Evolutionary conservation across 768 basidiomycete species (phyloP).

Genomic region (Tylopilus subfusipes): DNA sequence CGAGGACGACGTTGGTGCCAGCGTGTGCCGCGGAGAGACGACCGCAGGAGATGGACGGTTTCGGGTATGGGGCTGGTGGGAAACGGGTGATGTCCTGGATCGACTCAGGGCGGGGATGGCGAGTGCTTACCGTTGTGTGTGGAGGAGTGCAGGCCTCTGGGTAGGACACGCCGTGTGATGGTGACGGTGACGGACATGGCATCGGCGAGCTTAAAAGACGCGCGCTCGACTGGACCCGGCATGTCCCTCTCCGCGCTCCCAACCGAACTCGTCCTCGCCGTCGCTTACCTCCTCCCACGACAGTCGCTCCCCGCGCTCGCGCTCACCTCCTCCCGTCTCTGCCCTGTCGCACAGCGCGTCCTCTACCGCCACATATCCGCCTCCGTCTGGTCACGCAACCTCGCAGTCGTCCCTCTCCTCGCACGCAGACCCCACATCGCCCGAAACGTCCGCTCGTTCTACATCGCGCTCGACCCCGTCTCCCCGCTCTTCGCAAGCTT

Average conservation of each 20-base stretch:
- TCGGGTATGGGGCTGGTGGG: slow-evolving; percentile 53
- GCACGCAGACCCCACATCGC: slow-evolving; percentile 57
- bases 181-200: background rate
- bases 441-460: slow-evolving; percentile 56
- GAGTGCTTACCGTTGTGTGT: background rate
- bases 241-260: slow-evolving; percentile 49
- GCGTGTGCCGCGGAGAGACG: slow-evolving; percentile 49
- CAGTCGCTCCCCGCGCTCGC: slow-evolving; percentile 51
- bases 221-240: too few species aligned
- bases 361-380: slow-evolving; percentile 61
- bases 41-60: slow-evolving; percentile 62
- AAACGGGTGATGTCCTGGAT: too few species aligned
- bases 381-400: slow-evolving; percentile 43
- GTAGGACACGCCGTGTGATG: background rate
- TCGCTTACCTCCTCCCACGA: slow-evolving; percentile 39
- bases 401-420: slow-evolving; percentile 52
- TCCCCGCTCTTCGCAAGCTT: slow-evolving; percentile 43
- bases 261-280: slow-evolving; percentile 56
- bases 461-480: slow-evolving; percentile 47
- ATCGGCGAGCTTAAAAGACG: background rate
- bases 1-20: slow-evolving; percentile 61
- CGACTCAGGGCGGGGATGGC: background rate
- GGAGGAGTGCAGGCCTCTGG: background rate
- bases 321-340: slow-evolving; percentile 38
- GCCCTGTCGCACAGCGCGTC: slow-evolving; percentile 50